Percentiles rank a stretch among this genome's conserved stretches.
These are phyloP conservation scores for Aspergillus nanangensis DNA, from an alignment of 495 filamentous ascomycete genomes.

Conservation along the genomic window DNA sequence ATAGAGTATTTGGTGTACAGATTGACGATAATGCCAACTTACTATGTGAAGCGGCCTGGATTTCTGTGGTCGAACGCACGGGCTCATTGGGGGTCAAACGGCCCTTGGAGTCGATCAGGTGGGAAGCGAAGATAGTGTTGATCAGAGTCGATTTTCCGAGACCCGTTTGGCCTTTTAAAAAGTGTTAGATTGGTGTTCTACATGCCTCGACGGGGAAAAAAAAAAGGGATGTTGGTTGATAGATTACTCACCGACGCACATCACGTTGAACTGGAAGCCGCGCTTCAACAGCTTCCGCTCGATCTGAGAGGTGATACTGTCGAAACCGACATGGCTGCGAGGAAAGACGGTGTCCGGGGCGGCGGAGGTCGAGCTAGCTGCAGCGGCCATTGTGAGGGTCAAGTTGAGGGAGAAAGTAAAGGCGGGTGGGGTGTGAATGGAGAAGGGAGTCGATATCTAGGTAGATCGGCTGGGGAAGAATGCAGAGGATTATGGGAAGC, in stretches of 20 bases:
- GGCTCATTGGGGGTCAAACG: constrained; percentile 86
- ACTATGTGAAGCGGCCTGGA: constrained; percentile 93
- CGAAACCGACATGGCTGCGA: constrained; percentile 97
- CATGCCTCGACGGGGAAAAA: background rate
- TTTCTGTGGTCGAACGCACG: constrained; percentile 94
- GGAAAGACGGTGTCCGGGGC: constrained; percentile 68
- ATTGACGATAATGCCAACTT: constrained; percentile 19
- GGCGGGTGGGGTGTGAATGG: too few relatives aligned
- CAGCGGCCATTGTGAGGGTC: constrained; percentile 45
- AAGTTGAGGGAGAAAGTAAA: background rate
- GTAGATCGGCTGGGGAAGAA: constrained; percentile 4
- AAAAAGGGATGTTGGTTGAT: background rate
- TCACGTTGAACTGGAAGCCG: constrained; percentile 99
- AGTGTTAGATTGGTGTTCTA: constrained; percentile 14
- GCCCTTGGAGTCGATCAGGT: constrained; percentile 98
- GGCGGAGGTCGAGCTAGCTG: constrained; percentile 44
- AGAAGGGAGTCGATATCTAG: too few relatives aligned
- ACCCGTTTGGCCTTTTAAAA: constrained; percentile 81
- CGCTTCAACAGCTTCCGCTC: constrained; percentile 99
- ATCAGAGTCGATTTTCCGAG: constrained; percentile 98
- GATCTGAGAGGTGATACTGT: constrained; percentile 97
- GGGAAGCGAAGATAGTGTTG: constrained; percentile 99
- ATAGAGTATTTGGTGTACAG: constrained; percentile 9
- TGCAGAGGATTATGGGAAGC: too few relatives aligned
- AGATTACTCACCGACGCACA: constrained; percentile 86